Evolutionary conservation across 108 stramenopile species (phyloP).

Genomic region (Epipyxis sp.): DNA sequence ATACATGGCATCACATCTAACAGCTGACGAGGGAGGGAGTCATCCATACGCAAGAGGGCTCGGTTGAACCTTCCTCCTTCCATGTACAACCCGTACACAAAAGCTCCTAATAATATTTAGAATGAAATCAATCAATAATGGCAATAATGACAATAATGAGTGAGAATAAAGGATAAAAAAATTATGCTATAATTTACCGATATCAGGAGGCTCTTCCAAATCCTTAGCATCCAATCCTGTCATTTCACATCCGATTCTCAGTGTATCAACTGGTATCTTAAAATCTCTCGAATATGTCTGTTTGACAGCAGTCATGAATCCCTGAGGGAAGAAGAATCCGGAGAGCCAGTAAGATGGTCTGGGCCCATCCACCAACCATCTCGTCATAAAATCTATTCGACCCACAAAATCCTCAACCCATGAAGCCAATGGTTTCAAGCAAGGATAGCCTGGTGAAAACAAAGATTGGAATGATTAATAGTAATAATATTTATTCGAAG

Average conservation of each 20-base stretch:
- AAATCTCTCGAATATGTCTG: conserved; percentile 54
- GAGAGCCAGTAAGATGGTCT: conserved; percentile 54
- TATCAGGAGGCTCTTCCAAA: conserved; percentile 35
- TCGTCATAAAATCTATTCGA: conserved; percentile 42
- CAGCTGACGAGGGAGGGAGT: conserved; percentile 39
- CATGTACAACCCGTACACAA: conserved; percentile 60
- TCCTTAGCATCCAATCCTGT: conserved; percentile 35
- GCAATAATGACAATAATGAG: too few relatives aligned
- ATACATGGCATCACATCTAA: conserved; percentile 58
- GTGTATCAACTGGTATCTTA: conserved; percentile 53
- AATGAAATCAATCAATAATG: too few relatives aligned
- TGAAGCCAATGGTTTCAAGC: conserved; percentile 52
- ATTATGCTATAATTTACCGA: too few relatives aligned
- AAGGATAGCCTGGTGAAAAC: conserved; percentile 62
- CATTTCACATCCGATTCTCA: conserved; percentile 42
- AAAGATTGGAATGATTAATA: too few relatives aligned
- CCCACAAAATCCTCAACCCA: conserved; percentile 56
- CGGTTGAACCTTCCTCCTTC: conserved; percentile 59
- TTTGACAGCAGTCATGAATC: conserved; percentile 58
- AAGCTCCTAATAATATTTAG: conserved; percentile 52
- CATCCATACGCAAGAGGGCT: conserved; percentile 40
- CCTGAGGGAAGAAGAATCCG: conserved; percentile 64
- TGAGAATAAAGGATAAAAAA: too few relatives aligned
- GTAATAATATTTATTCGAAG: too few relatives aligned
- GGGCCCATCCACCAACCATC: conserved; percentile 51